Percentiles rank a stretch among this genome's conserved stretches.
These are phyloP conservation scores for Cladosporium sp. DNA, from an alignment of 2,329 filamentous ascomycete species.

Conservation along the genomic window DNA sequence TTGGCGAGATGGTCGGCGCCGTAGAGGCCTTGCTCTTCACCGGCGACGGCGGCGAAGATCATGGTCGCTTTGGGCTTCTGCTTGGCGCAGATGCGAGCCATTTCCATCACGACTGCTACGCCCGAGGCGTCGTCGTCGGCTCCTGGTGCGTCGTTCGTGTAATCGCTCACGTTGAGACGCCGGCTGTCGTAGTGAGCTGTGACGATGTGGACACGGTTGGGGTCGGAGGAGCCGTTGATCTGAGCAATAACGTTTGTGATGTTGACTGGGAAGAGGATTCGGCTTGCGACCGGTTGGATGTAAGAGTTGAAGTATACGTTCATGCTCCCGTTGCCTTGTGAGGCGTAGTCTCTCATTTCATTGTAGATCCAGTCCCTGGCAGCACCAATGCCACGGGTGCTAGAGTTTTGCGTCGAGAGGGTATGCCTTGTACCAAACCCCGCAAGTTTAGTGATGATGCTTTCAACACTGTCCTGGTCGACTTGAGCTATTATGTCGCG, in stretches of 20 bases:
- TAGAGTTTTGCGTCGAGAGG: constrained; percentile 49
- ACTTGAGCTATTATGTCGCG: constrained; percentile 37
- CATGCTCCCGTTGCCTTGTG: constrained; percentile 47
- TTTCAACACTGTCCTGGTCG: constrained; percentile 43
- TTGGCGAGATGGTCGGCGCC: constrained; percentile 51
- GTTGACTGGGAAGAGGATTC: constrained; percentile 49
- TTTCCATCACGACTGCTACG: constrained; percentile 53
- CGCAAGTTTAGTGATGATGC: constrained; percentile 50
- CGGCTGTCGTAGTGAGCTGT: constrained; percentile 56
- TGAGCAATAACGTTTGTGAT: constrained; percentile 53
- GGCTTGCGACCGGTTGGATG: constrained; percentile 43
- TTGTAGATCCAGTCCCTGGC: constrained; percentile 54
- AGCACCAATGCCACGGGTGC: constrained; percentile 52
- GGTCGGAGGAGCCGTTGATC: constrained; percentile 46
- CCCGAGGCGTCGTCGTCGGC: constrained; percentile 57
- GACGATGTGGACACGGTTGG: constrained; percentile 49
- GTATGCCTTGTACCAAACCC: constrained; percentile 57
- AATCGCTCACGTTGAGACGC: constrained; percentile 49
- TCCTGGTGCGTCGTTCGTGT: constrained; percentile 50
- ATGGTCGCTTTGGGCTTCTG: constrained; percentile 49
- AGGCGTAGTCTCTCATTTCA: constrained; percentile 48
- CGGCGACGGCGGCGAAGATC: constrained; percentile 54
- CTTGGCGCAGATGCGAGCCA: constrained; percentile 50
- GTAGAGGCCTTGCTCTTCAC: constrained; percentile 55
- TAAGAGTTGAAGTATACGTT: constrained; percentile 50